Base-by-base conservation (phyloP, 345 rosid species). In the Gynandropsis gynandra region DNA sequence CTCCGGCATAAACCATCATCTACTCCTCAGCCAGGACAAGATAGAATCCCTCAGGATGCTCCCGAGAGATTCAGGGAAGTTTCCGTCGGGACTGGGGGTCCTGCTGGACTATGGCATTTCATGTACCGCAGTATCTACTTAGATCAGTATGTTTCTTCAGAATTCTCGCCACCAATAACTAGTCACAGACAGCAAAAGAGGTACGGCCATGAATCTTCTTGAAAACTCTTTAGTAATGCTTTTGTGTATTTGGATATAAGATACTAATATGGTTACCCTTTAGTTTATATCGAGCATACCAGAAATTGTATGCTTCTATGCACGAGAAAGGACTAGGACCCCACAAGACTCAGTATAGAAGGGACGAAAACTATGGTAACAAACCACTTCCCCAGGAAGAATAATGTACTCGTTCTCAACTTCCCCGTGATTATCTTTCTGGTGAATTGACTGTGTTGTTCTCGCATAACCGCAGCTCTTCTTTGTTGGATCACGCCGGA, bases 401-500 rank as follows among this genome's bases (percentile, higher is more conserved):
- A n/a, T n/a, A n/a, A n/a, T n/a, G n/a, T n/a, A n/a, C n/a, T n/a
- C n/a, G n/a, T n/a, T n/a, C n/a, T n/a, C n/a, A n/a, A n/a, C n/a
- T 33, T 10, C 16, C 5, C 45, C 1, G 32, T 13, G 41, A 12
- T 38, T 15, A 3, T 8, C 8, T 1, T 32, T 24, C 5, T 16
- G 52, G 21, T 10, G 5, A 65, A 59, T 54, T 59, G 39, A 66
- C 36, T 34, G 24, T 1, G 8, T 48, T 1, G 8, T 50, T 35
- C 42, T 4, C 18, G 9, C 33, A 21, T n/a, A 59, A 6, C 6
- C 37, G 61, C 95, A 93, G 99, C 83, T 59, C 74, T 88, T 34
- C 83, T 93, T 41, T 93, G 99, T 72, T 93, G 99, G 97, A 85
- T 83, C 42, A 88, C 99, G 9, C 94, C 75, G 52, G 97, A 88